These are phyloP conservation scores for Lentinula lateritia DNA, from an alignment of 768 basidiomycete species.

Conservation along the genomic window DNA sequence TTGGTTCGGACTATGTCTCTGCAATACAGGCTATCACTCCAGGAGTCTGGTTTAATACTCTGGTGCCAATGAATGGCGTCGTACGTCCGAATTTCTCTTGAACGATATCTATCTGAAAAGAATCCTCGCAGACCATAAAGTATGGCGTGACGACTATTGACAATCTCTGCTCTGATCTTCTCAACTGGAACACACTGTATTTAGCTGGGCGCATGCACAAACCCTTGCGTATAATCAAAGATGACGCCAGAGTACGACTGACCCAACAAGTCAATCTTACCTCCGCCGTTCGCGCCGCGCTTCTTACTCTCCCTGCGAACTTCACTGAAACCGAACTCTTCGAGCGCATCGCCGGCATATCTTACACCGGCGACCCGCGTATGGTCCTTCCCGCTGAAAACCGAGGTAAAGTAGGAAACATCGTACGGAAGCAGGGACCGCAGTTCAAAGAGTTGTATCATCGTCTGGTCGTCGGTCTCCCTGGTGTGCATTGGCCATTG, in stretches of 20 bases:
- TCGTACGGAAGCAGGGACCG: conserved; percentile 73
- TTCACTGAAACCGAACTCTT: conserved; percentile 85
- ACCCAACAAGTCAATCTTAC: conserved; percentile 93
- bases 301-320: conserved; percentile 75
- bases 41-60: conserved; percentile 95
- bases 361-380: conserved; percentile 86
- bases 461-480: conserved; percentile 68
- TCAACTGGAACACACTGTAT: conserved; percentile 92
- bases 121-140: conserved; percentile 69
- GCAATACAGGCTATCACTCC: conserved; percentile 71
- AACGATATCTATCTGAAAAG: not conserved
- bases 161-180: conserved; percentile 80
- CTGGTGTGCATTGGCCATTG: conserved; percentile 71
- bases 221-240: conserved; percentile 87
- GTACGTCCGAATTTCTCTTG: conserved; percentile 42
- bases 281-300: conserved; percentile 84
- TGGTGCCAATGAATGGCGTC: conserved; percentile 76
- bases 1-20: conserved; percentile 82
- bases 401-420: conserved; percentile 89
- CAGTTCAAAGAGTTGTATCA: conserved; percentile 90
- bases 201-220: conserved; percentile 97
- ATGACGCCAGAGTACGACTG: conserved; percentile 86
- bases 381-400: conserved; percentile 96
- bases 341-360: conserved; percentile 78
- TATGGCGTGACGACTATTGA: conserved; percentile 95